Conservation (phyloP, 1,139 yeast genomes). For the Candida sp. region DNA sequence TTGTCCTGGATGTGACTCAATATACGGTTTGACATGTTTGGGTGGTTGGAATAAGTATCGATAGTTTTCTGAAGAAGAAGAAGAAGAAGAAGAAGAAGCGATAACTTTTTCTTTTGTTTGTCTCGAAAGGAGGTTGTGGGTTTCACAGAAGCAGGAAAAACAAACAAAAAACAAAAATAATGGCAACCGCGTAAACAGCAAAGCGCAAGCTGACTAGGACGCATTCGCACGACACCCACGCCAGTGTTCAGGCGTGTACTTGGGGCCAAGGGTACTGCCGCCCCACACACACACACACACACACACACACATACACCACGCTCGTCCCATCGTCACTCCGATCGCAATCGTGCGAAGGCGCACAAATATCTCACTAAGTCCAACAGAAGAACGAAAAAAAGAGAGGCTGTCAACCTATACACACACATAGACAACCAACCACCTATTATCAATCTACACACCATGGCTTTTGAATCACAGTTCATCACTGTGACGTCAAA, state of each 20-base stretch:
- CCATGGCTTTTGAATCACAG: slow-evolving; percentile 31
- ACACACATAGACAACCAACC: not conserved
- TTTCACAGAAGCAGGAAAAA: not conserved
- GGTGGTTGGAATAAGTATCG: not conserved
- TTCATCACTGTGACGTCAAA: slow-evolving; percentile 22
- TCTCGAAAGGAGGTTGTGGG: not conserved
- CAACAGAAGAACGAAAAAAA: not conserved
- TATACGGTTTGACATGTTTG: slow-evolving; percentile 6
- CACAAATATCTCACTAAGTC: too few species aligned
- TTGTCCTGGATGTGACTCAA: slow-evolving; percentile 4
- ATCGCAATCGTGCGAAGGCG: too few species aligned
- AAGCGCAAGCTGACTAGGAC: too few species aligned
- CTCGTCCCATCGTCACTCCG: too few species aligned
- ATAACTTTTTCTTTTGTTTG: not conserved
- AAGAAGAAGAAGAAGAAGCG: not conserved
- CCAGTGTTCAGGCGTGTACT: too few species aligned
- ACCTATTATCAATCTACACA: too few species aligned
- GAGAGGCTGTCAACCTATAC: not conserved
- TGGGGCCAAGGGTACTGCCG: too few species aligned
- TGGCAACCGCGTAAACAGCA: not conserved
- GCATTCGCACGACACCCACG: not conserved
- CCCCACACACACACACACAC: not conserved
- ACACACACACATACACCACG: not conserved
- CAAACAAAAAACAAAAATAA: not conserved
- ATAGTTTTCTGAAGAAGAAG: not conserved